These are phyloP conservation scores for Cetradonia linearis DNA, from an alignment of 495 filamentous ascomycete species.

Conservation along the genomic window DNA sequence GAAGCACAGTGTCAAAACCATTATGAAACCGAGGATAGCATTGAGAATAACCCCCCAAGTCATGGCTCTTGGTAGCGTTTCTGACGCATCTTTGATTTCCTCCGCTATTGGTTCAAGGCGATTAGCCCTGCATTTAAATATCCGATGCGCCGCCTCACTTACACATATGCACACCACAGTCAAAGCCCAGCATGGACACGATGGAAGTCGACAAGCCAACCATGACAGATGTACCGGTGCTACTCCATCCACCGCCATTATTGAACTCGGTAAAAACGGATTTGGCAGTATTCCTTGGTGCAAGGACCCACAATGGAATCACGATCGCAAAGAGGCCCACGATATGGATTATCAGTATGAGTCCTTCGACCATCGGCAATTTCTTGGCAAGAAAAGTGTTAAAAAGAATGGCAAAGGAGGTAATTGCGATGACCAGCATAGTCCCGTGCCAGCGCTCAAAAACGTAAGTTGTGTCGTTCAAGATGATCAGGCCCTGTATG, in stretches of 20 bases:
- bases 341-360: constrained; percentile 47
- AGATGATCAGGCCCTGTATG: constrained; percentile 36
- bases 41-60: constrained; percentile 30
- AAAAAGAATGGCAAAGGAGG: constrained; percentile 35
- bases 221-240: constrained; percentile 38
- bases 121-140: constrained; percentile 9
- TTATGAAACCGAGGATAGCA: constrained; percentile 31
- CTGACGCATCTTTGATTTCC: constrained; percentile 22
- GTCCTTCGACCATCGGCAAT: constrained; percentile 23
- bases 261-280: constrained; percentile 39
- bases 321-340: constrained; percentile 23
- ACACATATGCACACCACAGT: constrained; percentile 29
- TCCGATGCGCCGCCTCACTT: constrained; percentile 13
- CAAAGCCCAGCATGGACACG: constrained; percentile 26
- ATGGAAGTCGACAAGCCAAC: constrained; percentile 40
- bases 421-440: constrained; percentile 37
- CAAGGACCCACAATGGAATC: constrained; percentile 37
- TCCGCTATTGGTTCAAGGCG: constrained; percentile 16
- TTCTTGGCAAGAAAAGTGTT: constrained; percentile 22
- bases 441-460: constrained; percentile 36
- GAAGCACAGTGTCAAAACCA: constrained; percentile 5
- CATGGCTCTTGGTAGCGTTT: constrained; percentile 29
- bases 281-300: constrained; percentile 27
- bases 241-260: constrained; percentile 41
- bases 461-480: constrained; percentile 32